phyloP scores from a whole-genome alignment of 2,329 filamentous ascomycete genomes.

The Neophaeococcomyces mojaviensis region DNA sequence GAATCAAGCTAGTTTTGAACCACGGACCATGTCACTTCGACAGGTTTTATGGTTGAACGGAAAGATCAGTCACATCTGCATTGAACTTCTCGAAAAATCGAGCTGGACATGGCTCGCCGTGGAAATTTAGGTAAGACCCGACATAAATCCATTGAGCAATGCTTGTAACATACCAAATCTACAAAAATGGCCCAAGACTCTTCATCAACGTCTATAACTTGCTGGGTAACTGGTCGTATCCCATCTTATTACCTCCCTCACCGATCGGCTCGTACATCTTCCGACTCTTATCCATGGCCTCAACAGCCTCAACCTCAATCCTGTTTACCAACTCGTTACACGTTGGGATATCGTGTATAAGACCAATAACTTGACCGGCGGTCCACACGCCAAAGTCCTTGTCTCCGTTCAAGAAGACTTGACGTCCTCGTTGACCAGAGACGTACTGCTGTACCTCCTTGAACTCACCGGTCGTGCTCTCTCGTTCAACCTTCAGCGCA shows the following conservation, averaged over 20 bases:
- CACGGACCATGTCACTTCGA: no score
- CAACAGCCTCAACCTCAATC: conserved; percentile 70
- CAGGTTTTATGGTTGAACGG: no score
- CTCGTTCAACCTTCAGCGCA: conserved; percentile 73
- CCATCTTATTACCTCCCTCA: conserved; percentile 1
- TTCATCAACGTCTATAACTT: conserved; percentile 3
- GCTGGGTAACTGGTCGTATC: conserved; percentile 1
- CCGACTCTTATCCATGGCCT: conserved; percentile 52
- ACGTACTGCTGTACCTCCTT: conserved; percentile 79
- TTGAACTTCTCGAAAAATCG: no score
- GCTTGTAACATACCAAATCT: background rate
- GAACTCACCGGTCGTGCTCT: conserved; percentile 80
- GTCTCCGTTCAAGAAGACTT: conserved; percentile 91
- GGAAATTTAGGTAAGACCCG: no score
- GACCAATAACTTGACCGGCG: conserved; percentile 85
- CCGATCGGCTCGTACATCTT: conserved; percentile 16
- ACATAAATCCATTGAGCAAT: no score
- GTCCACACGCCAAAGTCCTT: conserved; percentile 93
- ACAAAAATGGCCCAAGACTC: background rate
- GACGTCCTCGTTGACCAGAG: conserved; percentile 78
- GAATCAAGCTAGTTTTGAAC: no score
- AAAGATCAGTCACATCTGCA: no score
- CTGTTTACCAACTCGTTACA: conserved; percentile 61
- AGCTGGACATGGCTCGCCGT: no score
- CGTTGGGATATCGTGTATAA: conserved; percentile 59